Base-by-base conservation (phyloP, 2,329 filamentous ascomycete genomes). In the Fusarium tanahbumbuense region DNA sequence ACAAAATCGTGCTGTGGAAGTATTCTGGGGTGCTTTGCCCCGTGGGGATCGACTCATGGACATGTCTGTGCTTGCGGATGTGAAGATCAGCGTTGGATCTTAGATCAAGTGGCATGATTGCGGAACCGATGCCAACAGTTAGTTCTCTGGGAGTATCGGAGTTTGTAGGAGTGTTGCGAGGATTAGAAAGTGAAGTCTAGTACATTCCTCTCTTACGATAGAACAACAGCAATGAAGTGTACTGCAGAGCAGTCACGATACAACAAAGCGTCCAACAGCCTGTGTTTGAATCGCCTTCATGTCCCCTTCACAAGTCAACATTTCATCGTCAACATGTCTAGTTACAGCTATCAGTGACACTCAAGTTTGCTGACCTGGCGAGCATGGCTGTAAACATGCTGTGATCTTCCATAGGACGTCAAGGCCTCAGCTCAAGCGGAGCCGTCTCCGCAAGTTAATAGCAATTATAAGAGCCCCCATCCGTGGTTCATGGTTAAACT, bases 11-110 rank as follows among this genome's bases (percentile, higher is more conserved):
- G 7, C 12, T 15, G n/a, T 45, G 25, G 25, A 45, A 32, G 37
- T 8, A 42, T 46, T 37, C 30, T 54, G 45, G 50, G 56, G 61
- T n/a, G 34, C 16, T 18, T 16, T 56, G 47, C 66, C 67, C 63
- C 67, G 40, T 70, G 72, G 72, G 72, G 72, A 73, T 67, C 42
- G n/a, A 52, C 46, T 53, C 57, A 47, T 50, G 44, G 45, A 22
- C 42, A 42, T 40, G 42, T 59, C 65, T 52, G 60, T 64, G 44
- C 41, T 45, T 63, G 60, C 44, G 28, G 56, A 65, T 62, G 60
- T 56, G 50, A 62, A 68, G 47, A 62, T 25, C 25, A 27, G 42
- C 25, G 40, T 47, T 50, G 12, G 45, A 50, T 45, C 48, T 58
- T 16, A 47, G 62, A 54, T 60, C 25, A 27, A 45, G 64, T 64